phyloP scores from a whole-genome alignment of 1,139 yeast genomes.

The Candida labiduridarum region DNA sequence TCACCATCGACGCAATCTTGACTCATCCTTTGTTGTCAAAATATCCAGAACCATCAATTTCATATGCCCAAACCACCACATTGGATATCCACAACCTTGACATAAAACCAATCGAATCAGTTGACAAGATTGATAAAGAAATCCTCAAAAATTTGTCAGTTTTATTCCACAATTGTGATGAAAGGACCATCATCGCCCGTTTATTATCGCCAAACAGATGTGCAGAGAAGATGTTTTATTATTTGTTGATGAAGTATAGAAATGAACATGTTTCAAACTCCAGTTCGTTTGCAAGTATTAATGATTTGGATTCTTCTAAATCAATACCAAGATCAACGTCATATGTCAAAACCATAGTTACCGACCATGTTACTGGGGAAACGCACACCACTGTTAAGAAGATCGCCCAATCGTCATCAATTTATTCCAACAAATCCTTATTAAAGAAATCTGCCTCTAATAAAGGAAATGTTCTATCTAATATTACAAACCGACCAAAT shows the following conservation, averaged over 20 bases:
- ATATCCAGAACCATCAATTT: conserved; percentile 51
- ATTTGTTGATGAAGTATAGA: conserved; percentile 78
- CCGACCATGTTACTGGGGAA: conserved; percentile 33
- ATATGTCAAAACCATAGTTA: conserved; percentile 46
- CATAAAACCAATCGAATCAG: conserved; percentile 52
- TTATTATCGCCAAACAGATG: conserved; percentile 62
- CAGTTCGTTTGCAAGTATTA: conserved; percentile 19
- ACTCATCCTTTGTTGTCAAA: conserved; percentile 78
- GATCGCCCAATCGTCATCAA: conserved; percentile 25
- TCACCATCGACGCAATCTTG: conserved; percentile 71
- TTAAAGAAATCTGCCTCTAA: conserved; percentile 13
- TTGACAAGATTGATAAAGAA: conserved; percentile 72
- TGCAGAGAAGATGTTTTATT: conserved; percentile 89
- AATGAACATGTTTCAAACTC: conserved; percentile 57
- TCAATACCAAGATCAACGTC: conserved; percentile 49
- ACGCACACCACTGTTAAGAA: conserved; percentile 22
- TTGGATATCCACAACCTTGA: conserved; percentile 32
- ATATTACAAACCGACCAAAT: conserved; percentile 32
- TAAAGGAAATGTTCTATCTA: conserved; percentile 24
- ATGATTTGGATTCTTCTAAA: conserved; percentile 21
- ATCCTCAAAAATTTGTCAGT: conserved; percentile 84
- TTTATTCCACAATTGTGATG: conserved; percentile 85
- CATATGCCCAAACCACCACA: conserved; percentile 18
- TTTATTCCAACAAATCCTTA: conserved; percentile 21
- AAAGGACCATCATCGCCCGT: conserved; percentile 58